A percentile compares a stretch with the other conserved stretches of the same genome.
These are phyloP conservation scores for Candida michaelii DNA, from an alignment of 805 yeast species.

Conservation along the genomic window DNA sequence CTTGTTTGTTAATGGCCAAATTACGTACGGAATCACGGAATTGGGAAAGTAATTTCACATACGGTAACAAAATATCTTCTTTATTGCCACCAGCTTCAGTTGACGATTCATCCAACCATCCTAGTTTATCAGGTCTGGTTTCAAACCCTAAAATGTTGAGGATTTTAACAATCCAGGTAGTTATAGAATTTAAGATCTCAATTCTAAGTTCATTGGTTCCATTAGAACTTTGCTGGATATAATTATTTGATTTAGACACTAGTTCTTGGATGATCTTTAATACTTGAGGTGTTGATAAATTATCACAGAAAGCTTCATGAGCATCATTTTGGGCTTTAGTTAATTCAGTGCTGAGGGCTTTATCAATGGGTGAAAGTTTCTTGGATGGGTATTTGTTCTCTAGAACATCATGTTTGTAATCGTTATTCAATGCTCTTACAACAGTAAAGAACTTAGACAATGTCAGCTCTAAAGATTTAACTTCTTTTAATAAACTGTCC, in stretches of 20 bases:
- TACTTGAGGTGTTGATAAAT: constrained; percentile 76
- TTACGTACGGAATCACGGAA: constrained; percentile 83
- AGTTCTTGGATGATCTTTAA: constrained; percentile 65
- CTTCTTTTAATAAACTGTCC: constrained; percentile 74
- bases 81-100: constrained; percentile 15
- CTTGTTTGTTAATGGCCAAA: constrained; percentile 64
- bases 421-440: constrained; percentile 77
- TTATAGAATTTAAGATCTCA: constrained; percentile 65
- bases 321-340: constrained; percentile 54
- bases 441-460: constrained; percentile 81
- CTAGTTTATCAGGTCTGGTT: constrained; percentile 65
- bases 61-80: constrained; percentile 80
- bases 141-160: constrained; percentile 75
- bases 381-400: constrained; percentile 54
- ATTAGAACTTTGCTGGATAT: constrained; percentile 51
- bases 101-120: constrained; percentile 62
- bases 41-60: constrained; percentile 67
- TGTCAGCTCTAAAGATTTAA: constrained; percentile 69
- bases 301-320: constrained; percentile 84
- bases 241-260: constrained; percentile 69
- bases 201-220: constrained; percentile 50
- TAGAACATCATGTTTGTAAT: constrained; percentile 50
- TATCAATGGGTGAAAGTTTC: constrained; percentile 57
- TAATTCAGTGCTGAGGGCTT: constrained; percentile 52
- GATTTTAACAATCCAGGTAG: constrained; percentile 69